Evolutionary conservation across 768 basidiomycete species (phyloP).

Genomic region (Calocera cornea): DNA sequence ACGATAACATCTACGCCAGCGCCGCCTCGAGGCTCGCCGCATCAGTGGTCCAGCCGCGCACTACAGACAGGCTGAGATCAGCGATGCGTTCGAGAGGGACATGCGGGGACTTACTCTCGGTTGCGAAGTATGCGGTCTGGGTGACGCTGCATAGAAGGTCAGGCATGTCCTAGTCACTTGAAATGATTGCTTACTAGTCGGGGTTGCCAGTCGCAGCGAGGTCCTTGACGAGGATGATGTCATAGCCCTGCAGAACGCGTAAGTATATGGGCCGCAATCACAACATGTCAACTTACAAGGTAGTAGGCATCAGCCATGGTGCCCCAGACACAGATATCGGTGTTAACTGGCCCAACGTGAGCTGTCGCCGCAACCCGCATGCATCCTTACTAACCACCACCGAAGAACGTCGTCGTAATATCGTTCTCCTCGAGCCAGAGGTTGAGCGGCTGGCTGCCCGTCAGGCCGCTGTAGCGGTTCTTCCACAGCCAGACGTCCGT

Average conservation of each 20-base stretch:
- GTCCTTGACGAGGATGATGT: not conserved
- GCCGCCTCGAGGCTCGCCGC: not conserved
- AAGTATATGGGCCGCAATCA: not conserved
- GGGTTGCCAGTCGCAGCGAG: not conserved
- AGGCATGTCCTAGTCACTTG: not conserved
- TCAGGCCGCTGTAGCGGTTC: not conserved
- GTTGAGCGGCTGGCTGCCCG: not conserved
- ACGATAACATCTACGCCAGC: not conserved
- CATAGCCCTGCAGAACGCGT: not conserved
- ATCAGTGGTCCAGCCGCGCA: slow-evolving; percentile 1
- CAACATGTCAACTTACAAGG: not conserved
- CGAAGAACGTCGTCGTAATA: not conserved
- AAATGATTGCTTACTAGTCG: not conserved
- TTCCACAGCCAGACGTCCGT: slow-evolving; percentile 1
- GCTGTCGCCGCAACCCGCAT: not conserved
- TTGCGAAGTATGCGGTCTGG: not conserved
- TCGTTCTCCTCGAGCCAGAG: slow-evolving; percentile 1
- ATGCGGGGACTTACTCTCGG: not conserved
- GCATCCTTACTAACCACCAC: not conserved
- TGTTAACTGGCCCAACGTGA: not conserved
- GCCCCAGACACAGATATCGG: not conserved
- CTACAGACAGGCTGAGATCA: not conserved
- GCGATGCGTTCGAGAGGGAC: not conserved
- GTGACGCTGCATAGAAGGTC: not conserved
- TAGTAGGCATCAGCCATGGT: slow-evolving; percentile 1